Evolutionary conservation across 805 yeast species (phyloP).

Genomic region (Yarrowia yakushimensis): DNA sequence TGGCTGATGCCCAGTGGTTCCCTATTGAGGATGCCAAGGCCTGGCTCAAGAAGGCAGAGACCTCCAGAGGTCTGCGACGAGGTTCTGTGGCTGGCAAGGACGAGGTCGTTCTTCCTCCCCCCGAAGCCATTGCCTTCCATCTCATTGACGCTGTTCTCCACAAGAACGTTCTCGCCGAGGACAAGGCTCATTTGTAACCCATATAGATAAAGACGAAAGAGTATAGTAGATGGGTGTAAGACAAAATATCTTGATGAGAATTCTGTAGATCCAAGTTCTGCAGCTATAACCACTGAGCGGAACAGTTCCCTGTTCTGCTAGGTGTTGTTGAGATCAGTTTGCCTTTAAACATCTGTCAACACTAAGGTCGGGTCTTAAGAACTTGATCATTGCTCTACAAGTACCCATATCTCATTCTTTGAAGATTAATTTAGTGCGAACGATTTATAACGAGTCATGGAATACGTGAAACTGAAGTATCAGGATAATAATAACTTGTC

Average conservation of each 20-base stretch:
- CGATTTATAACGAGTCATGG: no score
- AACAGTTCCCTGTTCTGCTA: no score
- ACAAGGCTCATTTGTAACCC: not conserved
- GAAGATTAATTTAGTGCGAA: no score
- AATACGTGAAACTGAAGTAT: no score
- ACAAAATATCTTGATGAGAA: not conserved
- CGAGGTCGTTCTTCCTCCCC: constrained; percentile 35
- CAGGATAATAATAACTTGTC: no score
- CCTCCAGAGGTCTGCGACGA: not conserved
- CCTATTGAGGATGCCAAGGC: constrained; percentile 40
- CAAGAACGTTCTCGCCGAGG: constrained; percentile 1
- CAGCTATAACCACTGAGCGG: no score
- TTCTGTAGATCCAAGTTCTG: no score
- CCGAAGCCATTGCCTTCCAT: constrained; percentile 38
- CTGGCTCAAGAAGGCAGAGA: constrained; percentile 1
- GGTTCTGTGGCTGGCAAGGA: not conserved
- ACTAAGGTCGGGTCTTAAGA: no score
- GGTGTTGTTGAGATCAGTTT: no score
- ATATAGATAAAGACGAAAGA: not conserved
- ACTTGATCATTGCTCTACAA: no score
- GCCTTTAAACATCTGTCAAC: no score
- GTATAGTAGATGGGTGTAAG: not conserved
- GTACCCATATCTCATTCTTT: no score
- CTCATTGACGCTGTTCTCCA: constrained; percentile 34
- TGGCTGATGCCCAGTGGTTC: constrained; percentile 85